Conservation (phyloP, 768 basidiomycete species). For the Pleurotus tuoliensis region DNA sequence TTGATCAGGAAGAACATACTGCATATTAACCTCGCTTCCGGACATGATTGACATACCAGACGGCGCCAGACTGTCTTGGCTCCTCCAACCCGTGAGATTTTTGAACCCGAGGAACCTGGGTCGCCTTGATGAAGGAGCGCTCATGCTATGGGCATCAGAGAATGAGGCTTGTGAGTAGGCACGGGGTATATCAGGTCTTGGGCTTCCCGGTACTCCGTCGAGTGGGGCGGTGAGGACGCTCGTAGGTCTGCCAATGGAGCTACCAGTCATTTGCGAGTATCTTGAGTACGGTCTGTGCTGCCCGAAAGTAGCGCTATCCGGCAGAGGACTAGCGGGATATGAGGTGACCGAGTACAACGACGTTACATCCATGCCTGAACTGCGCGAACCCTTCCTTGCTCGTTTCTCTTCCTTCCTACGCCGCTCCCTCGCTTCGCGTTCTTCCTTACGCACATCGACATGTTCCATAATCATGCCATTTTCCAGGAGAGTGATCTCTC, state of each 20-base stretch:
- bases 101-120: conserved; percentile 77
- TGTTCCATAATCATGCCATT: conserved; percentile 90
- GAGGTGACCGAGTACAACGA: conserved; percentile 59
- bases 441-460: conserved; percentile 77
- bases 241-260: conserved; percentile 49
- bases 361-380: conserved; percentile 66
- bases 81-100: conserved; percentile 69
- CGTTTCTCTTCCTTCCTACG: conserved; percentile 66
- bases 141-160: conserved; percentile 74
- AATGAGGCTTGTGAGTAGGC: conserved; percentile 78
- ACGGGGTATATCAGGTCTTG: conserved; percentile 59
- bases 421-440: conserved; percentile 70
- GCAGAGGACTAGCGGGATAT: conserved; percentile 41
- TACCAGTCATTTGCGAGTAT: conserved; percentile 39
- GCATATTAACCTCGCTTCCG: conserved; percentile 92
- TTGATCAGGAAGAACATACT: conserved; percentile 48
- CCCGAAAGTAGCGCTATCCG: conserved; percentile 49
- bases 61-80: conserved; percentile 78
- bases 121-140: conserved; percentile 62
- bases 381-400: conserved; percentile 69
- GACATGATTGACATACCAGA: conserved; percentile 77
- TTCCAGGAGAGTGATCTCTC: conserved; percentile 78
- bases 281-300: conserved; percentile 50
- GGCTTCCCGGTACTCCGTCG: conserved; percentile 32
- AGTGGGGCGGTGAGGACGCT: conserved; percentile 49